These are phyloP conservation scores for Viola odorata DNA, from an alignment of 345 rosid species.

Conservation along the genomic window DNA sequence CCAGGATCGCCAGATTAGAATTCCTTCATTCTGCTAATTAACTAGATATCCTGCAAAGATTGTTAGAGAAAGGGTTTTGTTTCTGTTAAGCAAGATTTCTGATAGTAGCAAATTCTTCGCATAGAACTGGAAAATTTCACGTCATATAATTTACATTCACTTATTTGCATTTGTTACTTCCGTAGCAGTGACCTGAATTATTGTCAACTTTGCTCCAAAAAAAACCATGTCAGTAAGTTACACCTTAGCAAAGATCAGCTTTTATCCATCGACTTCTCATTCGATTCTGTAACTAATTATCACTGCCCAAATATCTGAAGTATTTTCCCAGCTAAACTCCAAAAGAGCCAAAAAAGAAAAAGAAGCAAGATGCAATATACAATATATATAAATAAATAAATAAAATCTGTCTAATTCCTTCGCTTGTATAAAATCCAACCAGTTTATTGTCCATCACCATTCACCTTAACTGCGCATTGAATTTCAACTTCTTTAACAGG, in stretches of 20 bases:
- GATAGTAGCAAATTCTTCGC: neutral
- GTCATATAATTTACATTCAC: too few species aligned
- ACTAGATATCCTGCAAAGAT: too few species aligned
- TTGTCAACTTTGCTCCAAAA: too few species aligned
- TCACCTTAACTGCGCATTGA: too few species aligned
- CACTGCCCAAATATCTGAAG: neutral
- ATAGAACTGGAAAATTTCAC: slow-evolving; percentile 4
- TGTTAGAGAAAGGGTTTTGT: neutral
- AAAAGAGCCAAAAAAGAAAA: neutral
- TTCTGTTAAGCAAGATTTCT: neutral
- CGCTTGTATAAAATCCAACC: too few species aligned
- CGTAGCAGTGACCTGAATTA: too few species aligned
- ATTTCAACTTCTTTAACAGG: too few species aligned
- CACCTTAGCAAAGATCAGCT: neutral
- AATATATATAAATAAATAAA: too few species aligned
- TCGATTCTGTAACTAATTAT: slow-evolving; percentile 16
- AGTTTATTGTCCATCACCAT: too few species aligned
- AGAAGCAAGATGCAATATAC: neutral
- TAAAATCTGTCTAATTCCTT: too few species aligned
- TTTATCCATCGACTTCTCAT: slow-evolving; percentile 7
- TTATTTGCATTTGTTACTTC: neutral
- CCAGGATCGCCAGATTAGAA: neutral
- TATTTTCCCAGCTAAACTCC: neutral
- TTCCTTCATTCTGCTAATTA: too few species aligned
- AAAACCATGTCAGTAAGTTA: too few species aligned